These are phyloP conservation scores for Rhizopogon parksii DNA, from an alignment of 1,284 basidiomycete genomes.

Conservation along the genomic window DNA sequence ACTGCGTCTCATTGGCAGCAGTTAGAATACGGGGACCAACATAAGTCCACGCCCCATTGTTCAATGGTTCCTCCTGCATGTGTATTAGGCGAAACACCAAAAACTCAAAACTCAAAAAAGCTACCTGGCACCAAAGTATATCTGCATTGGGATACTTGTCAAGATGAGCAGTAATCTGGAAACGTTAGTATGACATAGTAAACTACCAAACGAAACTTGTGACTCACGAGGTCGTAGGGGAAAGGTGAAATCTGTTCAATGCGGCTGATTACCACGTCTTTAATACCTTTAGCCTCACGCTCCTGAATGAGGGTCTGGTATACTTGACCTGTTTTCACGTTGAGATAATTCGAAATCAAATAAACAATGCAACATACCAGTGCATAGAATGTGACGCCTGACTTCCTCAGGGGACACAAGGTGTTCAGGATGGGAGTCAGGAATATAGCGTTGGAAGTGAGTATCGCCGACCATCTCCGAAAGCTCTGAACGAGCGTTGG, in stretches of 20 bases:
- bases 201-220: constrained; percentile 18
- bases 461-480: constrained; percentile 88
- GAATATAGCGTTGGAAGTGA: constrained; percentile 89
- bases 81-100: constrained; percentile 5
- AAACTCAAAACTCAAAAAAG: not conserved
- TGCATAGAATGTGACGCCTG: constrained; percentile 86
- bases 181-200: constrained; percentile 5
- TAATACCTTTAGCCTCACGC: constrained; percentile 83
- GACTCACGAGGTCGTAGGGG: constrained; percentile 80
- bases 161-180: constrained; percentile 75
- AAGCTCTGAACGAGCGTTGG: constrained; percentile 80
- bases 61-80: constrained; percentile 75
- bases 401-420: constrained; percentile 82
- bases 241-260: constrained; percentile 94
- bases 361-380: constrained; percentile 37
- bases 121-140: constrained; percentile 83
- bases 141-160: constrained; percentile 96
- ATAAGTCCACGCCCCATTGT: constrained; percentile 92
- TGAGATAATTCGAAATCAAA: not conserved
- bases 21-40: constrained; percentile 85
- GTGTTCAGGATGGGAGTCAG: constrained; percentile 69
- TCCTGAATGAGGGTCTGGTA: constrained; percentile 88
- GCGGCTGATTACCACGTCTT: constrained; percentile 90
- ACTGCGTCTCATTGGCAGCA: constrained; percentile 73
- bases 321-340: constrained; percentile 66